These are phyloP conservation scores for Salix purpurea DNA, from an alignment of 345 rosid species.

Conservation along the genomic window DNA sequence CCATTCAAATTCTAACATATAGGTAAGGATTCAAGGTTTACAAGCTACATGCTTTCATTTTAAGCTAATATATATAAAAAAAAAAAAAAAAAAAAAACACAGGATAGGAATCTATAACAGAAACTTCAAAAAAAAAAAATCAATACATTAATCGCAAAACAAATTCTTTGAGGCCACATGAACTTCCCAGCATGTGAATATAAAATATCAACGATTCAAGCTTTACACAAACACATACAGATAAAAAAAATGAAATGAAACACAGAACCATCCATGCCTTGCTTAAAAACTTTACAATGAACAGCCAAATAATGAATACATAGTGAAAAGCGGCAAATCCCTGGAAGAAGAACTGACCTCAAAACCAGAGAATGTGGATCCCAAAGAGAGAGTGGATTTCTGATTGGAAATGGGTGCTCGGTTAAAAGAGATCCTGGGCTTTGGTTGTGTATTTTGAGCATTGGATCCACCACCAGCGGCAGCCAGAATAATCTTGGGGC, in stretches of 20 bases:
- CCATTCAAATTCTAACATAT: background rate
- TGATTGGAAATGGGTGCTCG: conserved; percentile 7
- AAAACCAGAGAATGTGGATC: conserved; percentile 28
- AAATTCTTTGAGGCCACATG: background rate
- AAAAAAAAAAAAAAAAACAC: background rate
- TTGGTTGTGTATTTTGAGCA: conserved; percentile 23
- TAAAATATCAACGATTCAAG: background rate
- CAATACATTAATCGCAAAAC: background rate
- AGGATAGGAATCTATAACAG: background rate
- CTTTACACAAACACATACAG: background rate
- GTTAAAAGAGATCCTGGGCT: conserved; percentile 28
- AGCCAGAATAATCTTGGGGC: conserved; percentile 52
- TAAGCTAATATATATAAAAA: background rate
- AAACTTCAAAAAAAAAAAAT: background rate
- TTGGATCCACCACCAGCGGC: conserved; percentile 42
- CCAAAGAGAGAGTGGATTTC: conserved; percentile 21
- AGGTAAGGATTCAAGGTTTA: background rate
- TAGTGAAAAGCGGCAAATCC: background rate
- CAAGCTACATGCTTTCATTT: background rate
- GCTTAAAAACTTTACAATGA: background rate
- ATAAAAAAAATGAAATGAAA: background rate
- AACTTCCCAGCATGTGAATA: background rate
- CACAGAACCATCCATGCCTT: background rate
- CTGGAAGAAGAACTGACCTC: conserved; percentile 32
- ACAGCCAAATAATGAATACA: background rate